Conservation (phyloP, 2,329 filamentous ascomycete genomes). For the Thelonectria olida region DNA sequence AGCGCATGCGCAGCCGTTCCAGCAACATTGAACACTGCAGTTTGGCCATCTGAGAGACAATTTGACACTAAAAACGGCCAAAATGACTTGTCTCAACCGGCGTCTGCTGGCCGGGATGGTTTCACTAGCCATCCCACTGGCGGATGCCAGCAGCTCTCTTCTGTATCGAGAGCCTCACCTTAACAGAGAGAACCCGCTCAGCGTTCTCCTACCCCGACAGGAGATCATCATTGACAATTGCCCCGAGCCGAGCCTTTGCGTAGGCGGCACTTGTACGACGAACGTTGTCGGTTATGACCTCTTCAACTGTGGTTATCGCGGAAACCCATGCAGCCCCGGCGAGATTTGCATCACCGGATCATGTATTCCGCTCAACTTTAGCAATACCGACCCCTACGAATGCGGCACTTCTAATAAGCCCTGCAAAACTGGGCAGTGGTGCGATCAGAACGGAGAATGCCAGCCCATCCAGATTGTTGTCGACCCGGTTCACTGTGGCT, state of each 20-base stretch:
- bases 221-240: conserved; percentile 19
- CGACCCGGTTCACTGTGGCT: conserved; percentile 20
- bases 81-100: conserved; percentile 21
- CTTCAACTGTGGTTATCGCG: conserved; percentile 18
- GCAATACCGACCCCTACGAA: conserved; percentile 17
- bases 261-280: conserved; percentile 21
- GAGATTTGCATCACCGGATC: conserved; percentile 20
- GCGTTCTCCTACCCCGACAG: conserved; percentile 20
- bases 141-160: conserved; percentile 17
- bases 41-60: conserved; percentile 8
- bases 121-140: conserved; percentile 8
- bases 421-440: conserved; percentile 23
- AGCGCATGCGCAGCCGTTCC: not conserved
- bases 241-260: conserved; percentile 21
- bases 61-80: conserved; percentile 8
- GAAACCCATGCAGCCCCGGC: conserved; percentile 8
- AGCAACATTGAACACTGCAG: not conserved
- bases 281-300: conserved; percentile 21
- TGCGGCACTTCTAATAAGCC: conserved; percentile 12
- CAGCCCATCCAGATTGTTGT: conserved; percentile 22
- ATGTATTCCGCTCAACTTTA: conserved; percentile 23
- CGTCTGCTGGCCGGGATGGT: conserved; percentile 20
- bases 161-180: conserved; percentile 13
- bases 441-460: conserved; percentile 18
- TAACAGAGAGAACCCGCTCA: conserved; percentile 12